A percentile compares a stretch with the other conserved stretches of the same genome.
These are phyloP conservation scores for Pugionium cornutum DNA, from an alignment of 345 rosid genomes.

Conservation along the genomic window DNA sequence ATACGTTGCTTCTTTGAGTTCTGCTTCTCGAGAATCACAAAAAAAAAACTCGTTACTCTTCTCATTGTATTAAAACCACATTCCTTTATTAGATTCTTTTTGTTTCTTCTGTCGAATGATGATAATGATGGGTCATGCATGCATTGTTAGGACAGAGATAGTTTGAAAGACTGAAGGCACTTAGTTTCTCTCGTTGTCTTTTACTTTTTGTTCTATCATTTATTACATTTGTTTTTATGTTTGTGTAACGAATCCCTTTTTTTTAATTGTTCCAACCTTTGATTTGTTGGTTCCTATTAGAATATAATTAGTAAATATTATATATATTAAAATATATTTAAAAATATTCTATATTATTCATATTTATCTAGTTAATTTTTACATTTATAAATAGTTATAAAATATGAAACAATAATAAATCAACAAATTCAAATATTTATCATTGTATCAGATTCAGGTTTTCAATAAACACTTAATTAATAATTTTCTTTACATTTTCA, in stretches of 20 bases:
- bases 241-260: background rate
- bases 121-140: background rate
- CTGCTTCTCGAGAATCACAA: conserved; percentile 16
- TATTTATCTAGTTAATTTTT: no score
- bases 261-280: no score
- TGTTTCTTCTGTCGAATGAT: conserved; percentile 20
- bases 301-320: no score
- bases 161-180: conserved; percentile 6
- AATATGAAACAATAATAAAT: no score
- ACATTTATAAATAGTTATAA: no score
- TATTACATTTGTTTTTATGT: conserved; percentile 1
- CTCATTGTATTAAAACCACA: conserved; percentile 2
- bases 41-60: background rate
- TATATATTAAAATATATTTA: no score
- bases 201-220: conserved; percentile 17
- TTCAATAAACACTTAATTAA: no score
- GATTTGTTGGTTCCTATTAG: no score
- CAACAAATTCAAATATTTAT: no score
- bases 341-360: no score
- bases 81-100: conserved; percentile 35
- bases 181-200: conserved; percentile 23
- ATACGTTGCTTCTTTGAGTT: conserved; percentile 40
- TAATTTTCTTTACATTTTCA: no score
- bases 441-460: no score
- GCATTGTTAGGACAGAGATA: conserved; percentile 25